Evolutionary conservation across 75 land plant species (phyloP).

Genomic region (Cunninghamia lanceolata): DNA sequence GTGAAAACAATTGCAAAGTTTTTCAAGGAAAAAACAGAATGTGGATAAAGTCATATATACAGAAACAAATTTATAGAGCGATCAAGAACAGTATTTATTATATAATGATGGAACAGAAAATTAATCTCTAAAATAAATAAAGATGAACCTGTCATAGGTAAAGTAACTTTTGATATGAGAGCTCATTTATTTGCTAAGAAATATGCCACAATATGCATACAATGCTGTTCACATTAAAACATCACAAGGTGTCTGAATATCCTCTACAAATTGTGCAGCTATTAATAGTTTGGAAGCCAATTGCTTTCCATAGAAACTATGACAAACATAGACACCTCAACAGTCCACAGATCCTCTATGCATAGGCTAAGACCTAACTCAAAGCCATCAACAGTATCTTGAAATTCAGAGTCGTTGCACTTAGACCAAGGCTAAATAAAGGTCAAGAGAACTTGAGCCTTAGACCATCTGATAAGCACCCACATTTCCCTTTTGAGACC

Average conservation of each 20-base stretch:
- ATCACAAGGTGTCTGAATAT: not conserved
- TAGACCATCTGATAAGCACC: not conserved
- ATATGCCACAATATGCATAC: not conserved
- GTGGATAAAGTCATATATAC: too few relatives aligned
- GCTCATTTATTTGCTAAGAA: not conserved
- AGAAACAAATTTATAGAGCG: too few relatives aligned
- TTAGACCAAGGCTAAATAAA: not conserved
- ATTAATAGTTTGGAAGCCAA: not conserved
- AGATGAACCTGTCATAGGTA: not conserved
- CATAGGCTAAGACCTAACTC: not conserved
- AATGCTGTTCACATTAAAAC: not conserved
- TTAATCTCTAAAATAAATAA: not conserved
- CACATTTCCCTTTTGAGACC: not conserved
- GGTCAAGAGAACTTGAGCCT: not conserved
- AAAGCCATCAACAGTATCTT: not conserved
- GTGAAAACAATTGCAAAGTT: too few relatives aligned
- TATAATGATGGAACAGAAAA: not conserved
- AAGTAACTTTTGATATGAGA: not conserved
- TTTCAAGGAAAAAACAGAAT: too few relatives aligned
- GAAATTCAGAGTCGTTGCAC: not conserved
- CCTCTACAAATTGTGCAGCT: not conserved
- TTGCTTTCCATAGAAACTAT: not conserved
- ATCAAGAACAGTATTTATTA: not conserved
- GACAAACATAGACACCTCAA: not conserved
- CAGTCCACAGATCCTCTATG: not conserved